These are phyloP conservation scores for Xylariaceae sp. DNA, from an alignment of 2,329 filamentous ascomycete species.

Conservation along the genomic window DNA sequence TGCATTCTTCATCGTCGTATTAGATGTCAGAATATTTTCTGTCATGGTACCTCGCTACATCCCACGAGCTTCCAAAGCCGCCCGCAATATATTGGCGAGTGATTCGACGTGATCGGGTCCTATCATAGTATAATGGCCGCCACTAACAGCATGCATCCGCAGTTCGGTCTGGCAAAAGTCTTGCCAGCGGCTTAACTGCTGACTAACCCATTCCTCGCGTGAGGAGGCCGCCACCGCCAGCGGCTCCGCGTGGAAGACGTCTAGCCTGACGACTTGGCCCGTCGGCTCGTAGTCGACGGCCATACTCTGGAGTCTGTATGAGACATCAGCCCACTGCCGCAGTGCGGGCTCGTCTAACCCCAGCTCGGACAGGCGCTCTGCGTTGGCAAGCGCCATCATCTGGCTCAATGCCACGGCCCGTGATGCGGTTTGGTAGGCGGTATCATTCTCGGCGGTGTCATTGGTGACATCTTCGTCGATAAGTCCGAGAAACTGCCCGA, in stretches of 20 bases:
- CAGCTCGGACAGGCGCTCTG: constrained; percentile 36
- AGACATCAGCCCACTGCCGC: constrained; percentile 42
- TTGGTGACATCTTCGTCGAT: constrained; percentile 41
- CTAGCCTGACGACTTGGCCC: constrained; percentile 41
- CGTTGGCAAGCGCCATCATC: too few relatives aligned
- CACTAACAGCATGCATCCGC: constrained; percentile 40
- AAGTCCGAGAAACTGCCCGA: constrained; percentile 45
- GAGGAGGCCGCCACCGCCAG: constrained; percentile 32
- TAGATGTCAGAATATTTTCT: too few relatives aligned
- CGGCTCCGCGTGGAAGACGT: constrained; percentile 45
- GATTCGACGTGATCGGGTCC: constrained; percentile 42
- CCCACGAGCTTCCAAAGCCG: too few relatives aligned
- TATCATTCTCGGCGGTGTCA: constrained; percentile 26
- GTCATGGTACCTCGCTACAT: too few relatives aligned
- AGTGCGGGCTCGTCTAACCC: constrained; percentile 30
- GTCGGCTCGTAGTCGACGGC: constrained; percentile 46
- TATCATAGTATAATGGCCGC: constrained; percentile 46
- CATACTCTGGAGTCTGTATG: constrained; percentile 40
- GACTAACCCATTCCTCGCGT: constrained; percentile 37
- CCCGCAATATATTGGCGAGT: too few relatives aligned
- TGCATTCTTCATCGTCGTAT: too few relatives aligned
- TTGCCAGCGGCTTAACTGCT: constrained; percentile 39
- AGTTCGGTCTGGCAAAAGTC: constrained; percentile 34
- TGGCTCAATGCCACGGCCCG: too few relatives aligned
- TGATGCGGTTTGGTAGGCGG: constrained; percentile 8